These are phyloP conservation scores for Talaromyces islandicus DNA, from an alignment of 2,329 filamentous ascomycete species.

Conservation along the genomic window DNA sequence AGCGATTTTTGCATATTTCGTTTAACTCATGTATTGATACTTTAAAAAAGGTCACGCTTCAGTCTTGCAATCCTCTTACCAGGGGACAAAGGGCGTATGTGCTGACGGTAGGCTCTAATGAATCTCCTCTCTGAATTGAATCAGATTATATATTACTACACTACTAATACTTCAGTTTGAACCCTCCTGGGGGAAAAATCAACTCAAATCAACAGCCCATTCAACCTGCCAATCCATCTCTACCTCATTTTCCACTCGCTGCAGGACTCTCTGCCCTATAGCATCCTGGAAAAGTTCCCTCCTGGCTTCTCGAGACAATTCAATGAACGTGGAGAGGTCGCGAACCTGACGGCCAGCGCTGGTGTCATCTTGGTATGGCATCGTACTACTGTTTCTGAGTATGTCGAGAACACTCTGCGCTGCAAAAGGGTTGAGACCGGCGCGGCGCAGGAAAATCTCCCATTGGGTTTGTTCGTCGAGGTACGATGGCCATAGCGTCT, in stretches of 20 bases:
- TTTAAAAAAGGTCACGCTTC: not conserved
- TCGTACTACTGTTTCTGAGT: constrained; percentile 12
- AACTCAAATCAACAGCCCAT: constrained; percentile 15
- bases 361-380: not conserved
- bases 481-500: constrained; percentile 19
- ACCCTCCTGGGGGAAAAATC: not conserved
- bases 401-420: constrained; percentile 57
- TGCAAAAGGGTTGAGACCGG: constrained; percentile 65
- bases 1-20: constrained; percentile 13
- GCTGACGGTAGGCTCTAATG: constrained; percentile 2
- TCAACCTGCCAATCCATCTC: constrained; percentile 45
- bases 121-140: constrained; percentile 11
- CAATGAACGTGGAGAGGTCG: constrained; percentile 50
- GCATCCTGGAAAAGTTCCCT: constrained; percentile 44
- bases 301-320: constrained; percentile 50
- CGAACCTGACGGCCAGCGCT: not conserved
- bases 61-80: not conserved
- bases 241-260: constrained; percentile 45
- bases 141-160: not conserved
- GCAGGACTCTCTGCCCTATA: constrained; percentile 53
- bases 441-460: constrained; percentile 61
- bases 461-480: constrained; percentile 57
- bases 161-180: not conserved
- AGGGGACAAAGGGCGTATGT: not conserved
- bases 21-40: not conserved